Base-by-base conservation (phyloP, 306 rosid genomes). In the Quercus berberidifolia region DNA sequence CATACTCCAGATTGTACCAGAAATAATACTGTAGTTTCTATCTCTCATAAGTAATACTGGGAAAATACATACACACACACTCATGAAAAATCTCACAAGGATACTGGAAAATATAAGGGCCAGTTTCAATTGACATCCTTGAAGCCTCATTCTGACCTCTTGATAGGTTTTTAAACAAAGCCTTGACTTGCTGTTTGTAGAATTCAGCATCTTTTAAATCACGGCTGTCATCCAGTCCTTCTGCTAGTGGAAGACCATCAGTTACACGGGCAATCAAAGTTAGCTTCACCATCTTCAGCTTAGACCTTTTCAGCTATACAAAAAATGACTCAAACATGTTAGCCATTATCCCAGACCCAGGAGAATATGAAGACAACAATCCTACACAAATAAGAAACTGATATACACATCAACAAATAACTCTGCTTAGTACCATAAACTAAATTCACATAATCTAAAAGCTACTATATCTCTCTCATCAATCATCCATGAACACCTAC, bases 261-360 rank as follows among this genome's bases (percentile, higher is more conserved):
- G 93, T 95, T 77, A 92, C 92, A 67, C 99, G 99, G 49, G 99
- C 99, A 85, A 95, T 91, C 97, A 91, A 85, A 4, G 97, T 95
- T 90, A 95, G 83, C 87, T 92, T 95, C 85, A 92, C 99, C 99
- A 95, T 95, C 88, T 91, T 90, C 76, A 35, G 77, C 77, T 84
- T 74, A 71, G 84, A 79, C 77, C 74, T 75, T 78, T 69, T 60
- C 35, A 58, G 71, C 81, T 75, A 54, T 78, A 28, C 65, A 8
- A 85, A 69, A 57, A 62, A 30, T 55, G 56, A 74, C 87, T 78
- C 75, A 73, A 70, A 11, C 63, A 63, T 10, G 70, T 21, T 70
- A 74, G 62, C 71, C 55, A 74, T 56, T 76, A 77, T 71, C 72
- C 58, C 73, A 11, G 52, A 84, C 71, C 55, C 73, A 73, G 70